phyloP scores from a whole-genome alignment of 257 asterid species.

The Anisodus acutangulus region DNA sequence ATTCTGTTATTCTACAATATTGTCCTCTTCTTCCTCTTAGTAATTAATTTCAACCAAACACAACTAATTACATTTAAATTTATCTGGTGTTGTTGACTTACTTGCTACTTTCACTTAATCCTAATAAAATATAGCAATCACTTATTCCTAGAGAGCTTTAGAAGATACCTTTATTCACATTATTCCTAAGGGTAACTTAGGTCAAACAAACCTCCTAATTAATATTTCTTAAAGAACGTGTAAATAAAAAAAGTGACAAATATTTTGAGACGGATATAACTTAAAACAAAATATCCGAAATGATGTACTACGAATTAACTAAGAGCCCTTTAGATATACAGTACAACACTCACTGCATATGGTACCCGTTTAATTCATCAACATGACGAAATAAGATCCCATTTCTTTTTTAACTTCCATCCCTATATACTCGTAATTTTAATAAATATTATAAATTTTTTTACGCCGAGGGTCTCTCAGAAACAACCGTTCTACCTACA shows the following conservation, averaged over 20 bases:
- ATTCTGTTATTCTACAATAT: constrained; percentile 3
- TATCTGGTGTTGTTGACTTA: background rate
- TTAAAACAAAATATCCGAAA: no score
- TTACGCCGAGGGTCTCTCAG: no score
- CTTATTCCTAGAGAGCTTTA: background rate
- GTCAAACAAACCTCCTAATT: no score
- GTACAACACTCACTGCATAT: background rate
- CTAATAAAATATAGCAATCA: background rate
- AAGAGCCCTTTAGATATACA: no score
- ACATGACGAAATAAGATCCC: background rate
- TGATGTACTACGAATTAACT: no score
- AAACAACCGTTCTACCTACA: no score
- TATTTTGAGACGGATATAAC: no score
- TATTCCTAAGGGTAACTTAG: background rate
- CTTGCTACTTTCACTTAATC: background rate
- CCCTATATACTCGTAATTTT: background rate
- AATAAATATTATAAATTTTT: background rate
- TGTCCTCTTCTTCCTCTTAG: constrained; percentile 21
- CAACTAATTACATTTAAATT: constrained; percentile 20
- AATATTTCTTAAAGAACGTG: no score
- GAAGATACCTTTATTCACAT: background rate
- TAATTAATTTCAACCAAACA: constrained; percentile 23
- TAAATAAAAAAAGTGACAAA: no score
- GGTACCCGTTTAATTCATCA: background rate
- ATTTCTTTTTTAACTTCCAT: background rate